These are phyloP conservation scores for Lobulomyces angularis DNA, from an alignment of 192 early-diverging fungal genomes.

Conservation along the genomic window DNA sequence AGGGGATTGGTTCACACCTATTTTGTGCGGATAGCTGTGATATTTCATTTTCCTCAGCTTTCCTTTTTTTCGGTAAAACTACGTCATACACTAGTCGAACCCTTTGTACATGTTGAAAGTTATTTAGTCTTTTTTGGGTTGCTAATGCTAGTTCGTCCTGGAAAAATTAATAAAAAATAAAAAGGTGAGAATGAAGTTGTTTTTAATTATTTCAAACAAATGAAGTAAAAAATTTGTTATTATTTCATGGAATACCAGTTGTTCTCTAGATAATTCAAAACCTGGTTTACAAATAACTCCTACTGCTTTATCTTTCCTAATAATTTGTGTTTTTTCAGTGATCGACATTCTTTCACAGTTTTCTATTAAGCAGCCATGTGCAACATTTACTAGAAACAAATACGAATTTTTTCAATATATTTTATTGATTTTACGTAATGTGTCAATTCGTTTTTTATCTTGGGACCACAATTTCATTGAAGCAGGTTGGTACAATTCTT, in stretches of 20 bases:
- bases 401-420: too few relatives aligned
- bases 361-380: slow-evolving; percentile 49
- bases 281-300: slow-evolving; percentile 48
- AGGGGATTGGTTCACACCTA: slow-evolving; percentile 53
- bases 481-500: slow-evolving; percentile 24
- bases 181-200: too few relatives aligned
- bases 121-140: slow-evolving; percentile 10
- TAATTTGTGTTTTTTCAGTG: slow-evolving; percentile 32
- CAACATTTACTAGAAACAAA: too few relatives aligned
- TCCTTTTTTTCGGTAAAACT: not conserved
- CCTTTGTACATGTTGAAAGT: slow-evolving; percentile 5
- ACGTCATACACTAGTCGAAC: slow-evolving; percentile 1
- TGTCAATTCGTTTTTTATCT: slow-evolving; percentile 14
- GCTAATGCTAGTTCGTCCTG: slow-evolving; percentile 74
- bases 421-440: too few relatives aligned
- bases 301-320: slow-evolving; percentile 70
- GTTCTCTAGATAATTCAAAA: slow-evolving; percentile 55
- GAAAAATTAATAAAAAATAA: too few relatives aligned
- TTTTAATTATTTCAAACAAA: too few relatives aligned
- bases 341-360: slow-evolving; percentile 56
- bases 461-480: slow-evolving; percentile 12
- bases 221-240: too few relatives aligned
- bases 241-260: slow-evolving; percentile 48
- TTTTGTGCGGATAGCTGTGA: slow-evolving; percentile 34
- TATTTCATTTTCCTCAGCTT: not conserved